A percentile compares a stretch with the other conserved stretches of the same genome.
phyloP scores from a whole-genome alignment of 306 rosid genomes.

The Oxytropis ochrocephala region DNA sequence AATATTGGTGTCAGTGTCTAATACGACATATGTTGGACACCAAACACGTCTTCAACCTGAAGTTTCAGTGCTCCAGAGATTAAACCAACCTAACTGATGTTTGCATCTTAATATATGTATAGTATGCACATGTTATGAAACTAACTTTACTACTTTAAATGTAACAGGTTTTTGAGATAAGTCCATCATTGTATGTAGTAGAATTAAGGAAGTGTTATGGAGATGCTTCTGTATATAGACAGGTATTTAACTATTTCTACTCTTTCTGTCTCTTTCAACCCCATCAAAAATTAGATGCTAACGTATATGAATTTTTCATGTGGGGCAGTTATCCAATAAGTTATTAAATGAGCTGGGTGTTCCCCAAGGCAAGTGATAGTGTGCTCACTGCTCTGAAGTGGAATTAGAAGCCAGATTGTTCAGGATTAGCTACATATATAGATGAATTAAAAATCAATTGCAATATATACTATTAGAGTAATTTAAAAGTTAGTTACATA shows the following conservation, averaged over 20 bases:
- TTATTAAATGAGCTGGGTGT: slow-evolving; percentile 65
- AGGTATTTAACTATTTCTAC: slow-evolving; percentile 41
- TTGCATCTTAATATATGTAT: background rate
- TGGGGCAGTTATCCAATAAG: slow-evolving; percentile 67
- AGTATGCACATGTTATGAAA: background rate
- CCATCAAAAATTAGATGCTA: background rate
- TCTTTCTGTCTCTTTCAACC: background rate
- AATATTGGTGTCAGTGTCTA: too few relatives aligned
- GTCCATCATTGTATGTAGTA: slow-evolving; percentile 61
- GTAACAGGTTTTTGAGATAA: slow-evolving; percentile 73
- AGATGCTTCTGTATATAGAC: slow-evolving; percentile 72
- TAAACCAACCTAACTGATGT: background rate
- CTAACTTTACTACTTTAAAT: background rate
- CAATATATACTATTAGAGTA: background rate
- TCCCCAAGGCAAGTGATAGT: slow-evolving; percentile 36
- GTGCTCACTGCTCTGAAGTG: slow-evolving; percentile 28
- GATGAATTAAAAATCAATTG: background rate
- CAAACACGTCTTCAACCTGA: too few relatives aligned
- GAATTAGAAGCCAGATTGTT: slow-evolving; percentile 5
- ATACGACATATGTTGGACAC: too few relatives aligned
- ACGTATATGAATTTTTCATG: background rate
- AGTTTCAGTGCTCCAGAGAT: too few relatives aligned
- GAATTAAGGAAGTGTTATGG: slow-evolving; percentile 76
- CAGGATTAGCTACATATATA: background rate
- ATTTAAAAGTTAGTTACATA: too few relatives aligned